These are phyloP conservation scores for Chrysochromulina parva DNA, from an alignment of 78 protist genomes.

Conservation along the genomic window DNA sequence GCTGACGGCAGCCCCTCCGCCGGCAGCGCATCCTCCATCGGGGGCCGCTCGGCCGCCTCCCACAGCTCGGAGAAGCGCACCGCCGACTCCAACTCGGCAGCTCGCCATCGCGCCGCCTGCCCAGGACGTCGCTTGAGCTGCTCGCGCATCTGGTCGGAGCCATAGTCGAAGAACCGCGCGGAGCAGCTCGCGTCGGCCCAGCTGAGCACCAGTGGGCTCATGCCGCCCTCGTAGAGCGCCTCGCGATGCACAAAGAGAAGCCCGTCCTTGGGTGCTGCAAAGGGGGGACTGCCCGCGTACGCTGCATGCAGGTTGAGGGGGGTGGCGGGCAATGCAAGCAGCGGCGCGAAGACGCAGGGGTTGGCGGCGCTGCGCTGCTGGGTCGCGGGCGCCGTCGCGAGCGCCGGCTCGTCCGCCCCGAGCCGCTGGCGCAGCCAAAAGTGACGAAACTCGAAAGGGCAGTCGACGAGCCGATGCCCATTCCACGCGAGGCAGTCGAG, in stretches of 20 bases:
- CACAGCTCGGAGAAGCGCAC: background rate
- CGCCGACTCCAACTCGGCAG: background rate
- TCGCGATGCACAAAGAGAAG: background rate
- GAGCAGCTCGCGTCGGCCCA: conserved; percentile 2
- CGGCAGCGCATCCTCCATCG: too few relatives aligned
- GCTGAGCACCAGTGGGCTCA: background rate
- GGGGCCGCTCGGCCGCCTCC: too few relatives aligned
- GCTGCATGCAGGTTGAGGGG: background rate
- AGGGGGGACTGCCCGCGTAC: background rate
- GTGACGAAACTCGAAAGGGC: background rate
- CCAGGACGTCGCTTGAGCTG: background rate
- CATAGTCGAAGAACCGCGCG: conserved; percentile 6
- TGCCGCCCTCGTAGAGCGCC: background rate
- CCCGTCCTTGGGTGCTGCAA: background rate
- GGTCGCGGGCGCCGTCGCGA: background rate
- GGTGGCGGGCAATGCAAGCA: background rate
- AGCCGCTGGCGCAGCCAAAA: background rate
- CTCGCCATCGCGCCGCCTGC: background rate
- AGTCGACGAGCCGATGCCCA: background rate
- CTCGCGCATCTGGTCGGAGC: background rate
- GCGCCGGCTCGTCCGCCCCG: background rate
- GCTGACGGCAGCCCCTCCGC: too few relatives aligned
- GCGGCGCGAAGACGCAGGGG: background rate
- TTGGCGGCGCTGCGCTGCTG: background rate
- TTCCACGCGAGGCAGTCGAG: background rate